These are phyloP conservation scores for Fraxinus velutina DNA, from an alignment of 305 asterid genomes.

Conservation along the genomic window DNA sequence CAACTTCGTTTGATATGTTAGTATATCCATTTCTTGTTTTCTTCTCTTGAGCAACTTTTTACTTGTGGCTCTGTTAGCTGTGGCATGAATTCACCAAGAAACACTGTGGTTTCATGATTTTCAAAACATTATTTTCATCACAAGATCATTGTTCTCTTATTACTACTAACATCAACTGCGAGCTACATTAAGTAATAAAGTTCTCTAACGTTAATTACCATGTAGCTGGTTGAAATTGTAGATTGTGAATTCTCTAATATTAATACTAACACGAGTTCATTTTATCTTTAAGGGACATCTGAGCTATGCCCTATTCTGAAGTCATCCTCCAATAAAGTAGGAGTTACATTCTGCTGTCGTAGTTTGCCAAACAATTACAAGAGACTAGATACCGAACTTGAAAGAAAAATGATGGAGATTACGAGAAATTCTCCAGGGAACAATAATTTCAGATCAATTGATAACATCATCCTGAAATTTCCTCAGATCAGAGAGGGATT, in stretches of 20 bases:
- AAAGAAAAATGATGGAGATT: constrained; percentile 41
- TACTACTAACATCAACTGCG: background rate
- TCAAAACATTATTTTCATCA: background rate
- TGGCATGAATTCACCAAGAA: background rate
- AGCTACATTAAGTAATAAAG: background rate
- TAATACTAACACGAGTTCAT: constrained; percentile 6
- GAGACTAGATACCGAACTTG: constrained; percentile 35
- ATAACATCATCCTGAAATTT: constrained; percentile 46
- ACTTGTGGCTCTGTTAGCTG: background rate
- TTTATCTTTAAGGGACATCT: constrained; percentile 26
- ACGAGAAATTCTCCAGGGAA: constrained; percentile 27
- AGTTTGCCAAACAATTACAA: constrained; percentile 31
- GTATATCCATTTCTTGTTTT: background rate
- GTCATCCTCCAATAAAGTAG: constrained; percentile 28
- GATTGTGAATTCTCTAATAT: background rate
- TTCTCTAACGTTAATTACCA: background rate
- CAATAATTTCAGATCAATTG: constrained; percentile 38
- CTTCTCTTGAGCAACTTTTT: background rate
- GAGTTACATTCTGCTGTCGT: constrained; percentile 30
- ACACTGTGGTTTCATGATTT: background rate
- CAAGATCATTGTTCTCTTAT: background rate
- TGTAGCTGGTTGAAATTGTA: background rate
- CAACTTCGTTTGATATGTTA: background rate
- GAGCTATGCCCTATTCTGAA: constrained; percentile 21
- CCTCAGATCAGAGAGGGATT: constrained; percentile 46